Conservation (phyloP, 2,329 filamentous ascomycete genomes). For the Arthrobotrys sphaeroides region DNA sequence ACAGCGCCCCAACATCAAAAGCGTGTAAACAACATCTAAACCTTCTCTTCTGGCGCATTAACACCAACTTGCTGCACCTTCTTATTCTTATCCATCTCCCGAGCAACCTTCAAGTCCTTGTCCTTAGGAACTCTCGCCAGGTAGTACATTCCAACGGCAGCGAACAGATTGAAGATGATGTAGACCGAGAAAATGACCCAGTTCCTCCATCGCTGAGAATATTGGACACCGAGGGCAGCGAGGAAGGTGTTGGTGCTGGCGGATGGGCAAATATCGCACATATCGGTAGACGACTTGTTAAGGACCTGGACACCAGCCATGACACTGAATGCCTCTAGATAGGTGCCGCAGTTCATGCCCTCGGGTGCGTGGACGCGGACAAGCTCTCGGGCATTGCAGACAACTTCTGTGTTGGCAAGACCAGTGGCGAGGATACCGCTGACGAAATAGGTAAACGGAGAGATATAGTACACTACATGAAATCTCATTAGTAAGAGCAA, state of each 20-base stretch:
- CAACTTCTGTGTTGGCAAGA: slow-evolving; percentile 72
- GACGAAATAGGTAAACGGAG: slow-evolving; percentile 83
- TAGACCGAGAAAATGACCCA: slow-evolving; percentile 72
- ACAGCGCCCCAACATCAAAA: not conserved
- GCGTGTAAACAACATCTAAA: slow-evolving; percentile 5
- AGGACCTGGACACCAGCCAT: slow-evolving; percentile 67
- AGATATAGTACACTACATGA: slow-evolving; percentile 60
- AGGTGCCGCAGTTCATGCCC: slow-evolving; percentile 70
- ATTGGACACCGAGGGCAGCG: slow-evolving; percentile 65
- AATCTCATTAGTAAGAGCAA: not conserved
- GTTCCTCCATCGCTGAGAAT: slow-evolving; percentile 73
- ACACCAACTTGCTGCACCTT: slow-evolving; percentile 51
- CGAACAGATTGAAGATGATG: slow-evolving; percentile 69
- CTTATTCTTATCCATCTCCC: slow-evolving; percentile 48
- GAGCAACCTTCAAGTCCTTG: slow-evolving; percentile 52
- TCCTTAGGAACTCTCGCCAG: slow-evolving; percentile 65
- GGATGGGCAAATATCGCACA: slow-evolving; percentile 69
- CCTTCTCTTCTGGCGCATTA: slow-evolving; percentile 38
- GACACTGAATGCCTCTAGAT: slow-evolving; percentile 64
- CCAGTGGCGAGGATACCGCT: slow-evolving; percentile 75
- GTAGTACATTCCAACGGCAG: slow-evolving; percentile 69
- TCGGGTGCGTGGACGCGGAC: slow-evolving; percentile 71
- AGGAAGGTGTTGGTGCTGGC: slow-evolving; percentile 67
- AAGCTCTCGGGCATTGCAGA: slow-evolving; percentile 76
- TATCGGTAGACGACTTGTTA: slow-evolving; percentile 64